Conservation (phyloP, 306 rosid species). For the Cucumis melo region DNA sequence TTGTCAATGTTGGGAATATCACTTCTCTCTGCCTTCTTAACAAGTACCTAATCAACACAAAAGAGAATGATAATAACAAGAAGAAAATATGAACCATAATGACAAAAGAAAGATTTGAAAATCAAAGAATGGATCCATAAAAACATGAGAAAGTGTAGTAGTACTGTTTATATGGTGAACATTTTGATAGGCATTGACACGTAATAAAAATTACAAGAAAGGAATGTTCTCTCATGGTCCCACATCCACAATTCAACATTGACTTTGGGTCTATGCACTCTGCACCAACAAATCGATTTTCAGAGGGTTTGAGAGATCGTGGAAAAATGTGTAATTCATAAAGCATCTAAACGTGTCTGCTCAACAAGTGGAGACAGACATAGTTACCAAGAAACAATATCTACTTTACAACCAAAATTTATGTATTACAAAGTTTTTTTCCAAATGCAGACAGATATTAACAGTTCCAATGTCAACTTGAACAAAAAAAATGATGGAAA, state of each 20-base stretch:
- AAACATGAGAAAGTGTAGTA: neutral
- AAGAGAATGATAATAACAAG: neutral
- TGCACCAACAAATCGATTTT: neutral
- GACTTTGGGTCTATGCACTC: neutral
- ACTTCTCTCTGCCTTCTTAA: conserved; percentile 22
- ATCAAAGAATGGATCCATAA: neutral
- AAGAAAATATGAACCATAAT: neutral
- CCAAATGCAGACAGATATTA: neutral
- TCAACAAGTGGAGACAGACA: neutral
- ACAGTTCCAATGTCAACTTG: neutral
- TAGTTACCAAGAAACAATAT: neutral
- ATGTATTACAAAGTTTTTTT: neutral
- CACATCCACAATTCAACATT: neutral
- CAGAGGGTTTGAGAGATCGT: too few species aligned
- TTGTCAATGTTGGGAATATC: conserved; percentile 40
- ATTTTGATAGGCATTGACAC: neutral
- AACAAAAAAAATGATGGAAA: neutral
- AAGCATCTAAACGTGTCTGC: neutral
- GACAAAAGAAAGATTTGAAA: neutral
- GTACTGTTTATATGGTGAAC: neutral
- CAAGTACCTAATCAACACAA: conserved; percentile 7
- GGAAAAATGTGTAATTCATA: neutral
- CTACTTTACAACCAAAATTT: neutral
- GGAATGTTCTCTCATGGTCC: neutral
- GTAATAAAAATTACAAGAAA: neutral